phyloP scores from a whole-genome alignment of 371 early-diverging fungal species.

The Actinomortierella wolfii region DNA sequence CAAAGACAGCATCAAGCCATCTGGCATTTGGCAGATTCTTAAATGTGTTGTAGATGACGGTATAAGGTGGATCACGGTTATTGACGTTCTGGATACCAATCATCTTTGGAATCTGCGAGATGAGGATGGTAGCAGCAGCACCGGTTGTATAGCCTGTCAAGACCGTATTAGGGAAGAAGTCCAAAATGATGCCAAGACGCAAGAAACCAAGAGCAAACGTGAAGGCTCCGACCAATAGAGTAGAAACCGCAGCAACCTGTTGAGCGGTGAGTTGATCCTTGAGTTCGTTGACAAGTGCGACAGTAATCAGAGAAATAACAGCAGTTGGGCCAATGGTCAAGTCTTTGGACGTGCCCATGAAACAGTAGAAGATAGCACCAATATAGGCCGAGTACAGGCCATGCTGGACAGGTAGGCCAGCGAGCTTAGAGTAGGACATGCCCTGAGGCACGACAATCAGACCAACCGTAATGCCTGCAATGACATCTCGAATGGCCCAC shows the following conservation, averaged over 20 bases:
- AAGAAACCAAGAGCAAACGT: constrained; percentile 71
- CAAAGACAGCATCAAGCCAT: constrained; percentile 63
- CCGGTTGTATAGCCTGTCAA: constrained; percentile 79
- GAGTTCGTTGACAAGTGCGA: constrained; percentile 51
- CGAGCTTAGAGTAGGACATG: constrained; percentile 85
- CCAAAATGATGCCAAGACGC: constrained; percentile 79
- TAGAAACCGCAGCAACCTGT: constrained; percentile 57
- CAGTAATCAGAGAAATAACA: constrained; percentile 74
- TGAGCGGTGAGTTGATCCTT: constrained; percentile 48
- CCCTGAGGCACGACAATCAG: constrained; percentile 84
- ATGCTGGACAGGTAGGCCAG: constrained; percentile 80
- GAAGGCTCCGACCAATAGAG: constrained; percentile 69
- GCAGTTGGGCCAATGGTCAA: constrained; percentile 89
- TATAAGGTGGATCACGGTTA: constrained; percentile 62
- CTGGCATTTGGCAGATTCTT: constrained; percentile 47
- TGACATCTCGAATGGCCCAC: constrained; percentile 83
- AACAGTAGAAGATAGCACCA: constrained; percentile 75
- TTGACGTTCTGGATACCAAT: constrained; percentile 73
- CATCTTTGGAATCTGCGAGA: constrained; percentile 76
- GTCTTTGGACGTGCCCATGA: constrained; percentile 87
- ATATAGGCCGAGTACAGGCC: constrained; percentile 88
- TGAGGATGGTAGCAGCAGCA: constrained; percentile 77
- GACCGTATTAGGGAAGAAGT: constrained; percentile 81
- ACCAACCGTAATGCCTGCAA: constrained; percentile 89
- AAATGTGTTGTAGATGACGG: constrained; percentile 63